A percentile compares a stretch with the other conserved stretches of the same genome.
These are phyloP conservation scores for Fusarium ramigenum DNA, from an alignment of 2,329 filamentous ascomycete species.

Conservation along the genomic window DNA sequence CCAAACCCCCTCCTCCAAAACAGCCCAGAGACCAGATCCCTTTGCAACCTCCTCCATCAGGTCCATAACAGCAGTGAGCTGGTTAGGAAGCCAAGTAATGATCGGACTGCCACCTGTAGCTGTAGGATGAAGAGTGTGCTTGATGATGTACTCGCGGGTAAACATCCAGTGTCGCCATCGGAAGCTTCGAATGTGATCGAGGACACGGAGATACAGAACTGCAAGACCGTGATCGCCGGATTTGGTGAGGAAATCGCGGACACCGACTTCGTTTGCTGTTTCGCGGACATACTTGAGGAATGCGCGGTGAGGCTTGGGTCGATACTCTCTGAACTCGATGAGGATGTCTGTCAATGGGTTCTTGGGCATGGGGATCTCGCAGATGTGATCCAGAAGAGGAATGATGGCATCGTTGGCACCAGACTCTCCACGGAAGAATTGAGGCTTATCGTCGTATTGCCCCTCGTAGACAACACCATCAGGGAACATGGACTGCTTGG, in stretches of 20 bases:
- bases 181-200: conserved; percentile 83
- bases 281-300: conserved; percentile 79
- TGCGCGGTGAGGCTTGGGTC: conserved; percentile 86
- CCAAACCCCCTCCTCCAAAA: conserved; percentile 31
- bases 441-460: conserved; percentile 72
- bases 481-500: conserved; percentile 92
- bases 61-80: conserved; percentile 76
- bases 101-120: conserved; percentile 85
- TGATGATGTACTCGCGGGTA: conserved; percentile 84
- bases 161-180: conserved; percentile 89
- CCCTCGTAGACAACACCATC: conserved; percentile 91
- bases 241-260: conserved; percentile 61
- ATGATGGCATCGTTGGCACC: conserved; percentile 97
- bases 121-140: conserved; percentile 78
- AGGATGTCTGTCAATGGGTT: conserved; percentile 91
- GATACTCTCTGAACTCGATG: conserved; percentile 87
- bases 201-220: conserved; percentile 69
- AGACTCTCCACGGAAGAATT: conserved; percentile 89
- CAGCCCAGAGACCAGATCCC: conserved; percentile 36
- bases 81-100: conserved; percentile 85
- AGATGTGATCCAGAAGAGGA: conserved; percentile 86
- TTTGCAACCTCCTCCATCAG: conserved; percentile 72
- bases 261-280: conserved; percentile 57
- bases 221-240: conserved; percentile 54
- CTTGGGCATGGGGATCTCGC: conserved; percentile 86